phyloP scores from a whole-genome alignment of 352 stramenopile genomes.

The Phytophthora sojae region DNA sequence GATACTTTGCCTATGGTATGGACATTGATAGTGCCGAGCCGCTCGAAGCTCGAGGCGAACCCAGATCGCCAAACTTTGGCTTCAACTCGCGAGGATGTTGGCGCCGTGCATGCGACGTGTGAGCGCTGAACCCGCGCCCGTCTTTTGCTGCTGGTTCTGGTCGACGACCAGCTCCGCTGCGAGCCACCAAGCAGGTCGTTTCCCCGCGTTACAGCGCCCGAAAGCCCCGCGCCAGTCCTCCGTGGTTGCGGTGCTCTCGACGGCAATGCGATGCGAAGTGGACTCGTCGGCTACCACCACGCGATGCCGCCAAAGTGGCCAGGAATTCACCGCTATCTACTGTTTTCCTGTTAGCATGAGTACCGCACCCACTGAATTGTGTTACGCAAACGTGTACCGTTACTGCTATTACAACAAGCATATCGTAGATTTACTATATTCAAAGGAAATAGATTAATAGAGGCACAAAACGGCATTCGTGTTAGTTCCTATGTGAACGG shows the following conservation, averaged over 20 bases:
- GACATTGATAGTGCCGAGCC: too few species aligned
- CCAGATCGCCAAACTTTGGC: constrained; percentile 1
- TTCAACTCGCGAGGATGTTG: constrained; percentile 12
- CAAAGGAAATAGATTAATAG: not conserved
- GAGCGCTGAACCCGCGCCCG: constrained; percentile 5
- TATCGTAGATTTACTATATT: not conserved
- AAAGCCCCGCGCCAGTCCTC: constrained; percentile 3
- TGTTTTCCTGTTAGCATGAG: not conserved
- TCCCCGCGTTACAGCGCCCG: constrained; percentile 13
- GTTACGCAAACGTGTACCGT: not conserved
- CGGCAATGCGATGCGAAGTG: not conserved
- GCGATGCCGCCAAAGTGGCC: not conserved
- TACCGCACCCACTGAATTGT: not conserved
- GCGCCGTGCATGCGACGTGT: constrained; percentile 18
- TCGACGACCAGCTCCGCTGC: constrained; percentile 12
- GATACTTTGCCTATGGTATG: too few species aligned
- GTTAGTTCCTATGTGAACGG: too few species aligned
- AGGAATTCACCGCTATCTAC: not conserved
- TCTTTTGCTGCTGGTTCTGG: constrained; percentile 22
- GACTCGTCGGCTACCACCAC: too few species aligned
- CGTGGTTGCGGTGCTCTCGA: constrained; percentile 2
- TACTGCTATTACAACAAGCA: too few species aligned
- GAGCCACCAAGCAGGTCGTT: constrained; percentile 25
- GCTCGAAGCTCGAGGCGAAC: constrained; percentile 1
- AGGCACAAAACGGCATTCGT: too few species aligned